These are phyloP conservation scores for Scheffersomyces amazonensis DNA, from an alignment of 805 yeast genomes.

Conservation along the genomic window DNA sequence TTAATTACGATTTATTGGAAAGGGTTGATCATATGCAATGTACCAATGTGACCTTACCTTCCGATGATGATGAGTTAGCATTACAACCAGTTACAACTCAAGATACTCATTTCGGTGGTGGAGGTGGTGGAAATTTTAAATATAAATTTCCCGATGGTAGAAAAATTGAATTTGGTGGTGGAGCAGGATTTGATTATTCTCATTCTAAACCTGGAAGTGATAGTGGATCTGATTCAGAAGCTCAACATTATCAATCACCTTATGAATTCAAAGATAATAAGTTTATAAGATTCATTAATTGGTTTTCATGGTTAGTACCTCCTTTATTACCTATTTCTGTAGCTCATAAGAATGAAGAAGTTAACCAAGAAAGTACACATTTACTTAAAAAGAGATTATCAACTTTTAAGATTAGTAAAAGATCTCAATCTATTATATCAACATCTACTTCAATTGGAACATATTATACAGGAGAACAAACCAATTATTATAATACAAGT, in stretches of 20 bases:
- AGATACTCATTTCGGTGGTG: constrained; percentile 20
- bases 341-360: neutral
- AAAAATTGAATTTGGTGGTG: constrained; percentile 22
- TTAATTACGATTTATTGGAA: neutral
- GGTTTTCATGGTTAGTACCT: constrained; percentile 22
- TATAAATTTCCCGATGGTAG: constrained; percentile 19
- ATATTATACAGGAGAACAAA: neutral
- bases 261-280: neutral
- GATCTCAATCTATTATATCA: neutral
- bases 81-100: neutral
- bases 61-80: neutral
- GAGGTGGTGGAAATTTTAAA: constrained; percentile 22
- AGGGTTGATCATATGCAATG: neutral
- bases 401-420: constrained; percentile 2
- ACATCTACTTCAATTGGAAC: neutral
- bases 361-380: neutral
- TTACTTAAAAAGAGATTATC: constrained; percentile 5
- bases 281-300: constrained; percentile 7
- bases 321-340: constrained; percentile 10
- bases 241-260: neutral
- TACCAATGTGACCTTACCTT: neutral
- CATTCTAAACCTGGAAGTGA: constrained; percentile 6
- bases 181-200: constrained; percentile 23
- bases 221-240: neutral
- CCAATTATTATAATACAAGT: neutral